Evolutionary conservation across 768 basidiomycete species (phyloP).

Genomic region (Tulasnella sp.): DNA sequence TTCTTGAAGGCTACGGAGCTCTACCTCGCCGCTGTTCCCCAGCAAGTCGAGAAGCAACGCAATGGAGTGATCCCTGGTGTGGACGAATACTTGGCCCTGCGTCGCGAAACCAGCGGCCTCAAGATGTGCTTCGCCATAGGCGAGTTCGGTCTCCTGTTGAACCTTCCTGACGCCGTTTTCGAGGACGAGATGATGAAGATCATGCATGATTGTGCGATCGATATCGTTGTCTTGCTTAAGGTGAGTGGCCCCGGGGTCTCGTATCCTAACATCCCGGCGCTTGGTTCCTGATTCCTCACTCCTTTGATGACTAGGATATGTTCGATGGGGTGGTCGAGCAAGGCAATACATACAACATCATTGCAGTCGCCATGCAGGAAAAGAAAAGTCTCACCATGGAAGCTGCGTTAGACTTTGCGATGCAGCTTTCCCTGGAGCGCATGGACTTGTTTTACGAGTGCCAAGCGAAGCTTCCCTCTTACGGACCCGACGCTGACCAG

Average conservation of each 20-base stretch:
- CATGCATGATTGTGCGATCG: slow-evolving; percentile 32
- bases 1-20: slow-evolving; percentile 40
- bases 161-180: slow-evolving; percentile 38
- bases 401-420: slow-evolving; percentile 28
- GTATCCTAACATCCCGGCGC: neutral
- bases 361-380: slow-evolving; percentile 24
- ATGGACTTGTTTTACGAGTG: neutral
- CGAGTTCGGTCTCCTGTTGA: slow-evolving; percentile 32
- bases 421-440: neutral
- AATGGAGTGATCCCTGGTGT: slow-evolving; percentile 35
- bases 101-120: slow-evolving; percentile 40
- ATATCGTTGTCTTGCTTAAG: slow-evolving; percentile 38
- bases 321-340: slow-evolving; percentile 55
- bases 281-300: neutral
- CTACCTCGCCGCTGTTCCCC: slow-evolving; percentile 40
- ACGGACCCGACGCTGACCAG: slow-evolving; percentile 17
- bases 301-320: slow-evolving; percentile 53
- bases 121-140: slow-evolving; percentile 38
- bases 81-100: slow-evolving; percentile 39
- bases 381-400: slow-evolving; percentile 19
- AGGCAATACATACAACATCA: slow-evolving; percentile 32
- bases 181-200: slow-evolving; percentile 36
- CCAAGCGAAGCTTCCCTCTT: slow-evolving; percentile 17
- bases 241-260: slow-evolving; percentile 30
- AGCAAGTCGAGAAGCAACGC: slow-evolving; percentile 40